phyloP scores from a whole-genome alignment of 108 stramenopile genomes.

The Aurantiochytrium sp. region DNA sequence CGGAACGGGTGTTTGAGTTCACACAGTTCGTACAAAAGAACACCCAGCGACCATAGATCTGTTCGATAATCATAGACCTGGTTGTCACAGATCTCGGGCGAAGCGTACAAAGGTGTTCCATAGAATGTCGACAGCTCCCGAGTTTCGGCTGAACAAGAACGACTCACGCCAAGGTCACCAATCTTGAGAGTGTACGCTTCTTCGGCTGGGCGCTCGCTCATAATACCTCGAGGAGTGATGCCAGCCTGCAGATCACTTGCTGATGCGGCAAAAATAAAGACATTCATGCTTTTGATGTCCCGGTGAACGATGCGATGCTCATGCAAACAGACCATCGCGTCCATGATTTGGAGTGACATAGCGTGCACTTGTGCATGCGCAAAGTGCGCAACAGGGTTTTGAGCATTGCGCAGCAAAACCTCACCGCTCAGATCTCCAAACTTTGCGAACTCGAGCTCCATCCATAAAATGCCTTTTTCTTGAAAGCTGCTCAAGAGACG shows the following conservation, averaged over 20 bases:
- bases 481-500: conserved; percentile 43
- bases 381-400: background rate
- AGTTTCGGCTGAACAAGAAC: conserved; percentile 17
- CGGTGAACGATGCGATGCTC: conserved; percentile 27
- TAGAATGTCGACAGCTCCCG: conserved; percentile 24
- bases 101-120: conserved; percentile 37
- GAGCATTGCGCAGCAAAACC: background rate
- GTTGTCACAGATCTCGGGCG: conserved; percentile 31
- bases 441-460: conserved; percentile 29
- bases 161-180: conserved; percentile 31
- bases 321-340: conserved; percentile 24
- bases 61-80: conserved; percentile 26
- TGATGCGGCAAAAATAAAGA: background rate
- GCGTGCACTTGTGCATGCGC: background rate
- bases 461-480: conserved; percentile 31
- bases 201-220: background rate
- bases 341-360: conserved; percentile 10
- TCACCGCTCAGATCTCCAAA: conserved; percentile 21
- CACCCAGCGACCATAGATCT: conserved; percentile 33
- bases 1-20: conserved; percentile 23
- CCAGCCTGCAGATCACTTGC: background rate
- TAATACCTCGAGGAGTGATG: background rate
- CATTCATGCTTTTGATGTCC: conserved; percentile 28
- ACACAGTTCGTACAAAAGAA: conserved; percentile 29
- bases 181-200: background rate